Conservation (phyloP, 1,284 basidiomycete genomes). For the Ceratobasidium sp. region DNA sequence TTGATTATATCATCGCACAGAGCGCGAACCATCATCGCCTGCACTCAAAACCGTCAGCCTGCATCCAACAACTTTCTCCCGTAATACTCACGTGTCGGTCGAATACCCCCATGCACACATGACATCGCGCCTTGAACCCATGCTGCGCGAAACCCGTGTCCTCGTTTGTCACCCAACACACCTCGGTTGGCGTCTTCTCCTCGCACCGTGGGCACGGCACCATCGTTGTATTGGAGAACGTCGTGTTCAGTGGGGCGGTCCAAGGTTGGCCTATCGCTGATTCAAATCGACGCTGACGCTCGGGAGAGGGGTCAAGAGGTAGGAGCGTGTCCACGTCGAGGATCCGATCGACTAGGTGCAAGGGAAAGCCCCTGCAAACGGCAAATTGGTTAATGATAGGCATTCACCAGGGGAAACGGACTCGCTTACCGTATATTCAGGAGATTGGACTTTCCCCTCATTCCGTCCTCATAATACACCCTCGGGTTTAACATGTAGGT, state of each 20-base stretch:
- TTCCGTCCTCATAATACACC: constrained; percentile 50
- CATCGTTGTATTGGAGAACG: constrained; percentile 10
- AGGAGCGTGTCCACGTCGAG: constrained; percentile 47
- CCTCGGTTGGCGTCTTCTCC: constrained; percentile 22
- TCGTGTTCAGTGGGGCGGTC: constrained; percentile 22
- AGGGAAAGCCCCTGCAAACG: constrained; percentile 46
- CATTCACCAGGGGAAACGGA: background rate
- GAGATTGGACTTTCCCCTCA: constrained; percentile 33
- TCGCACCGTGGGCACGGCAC: constrained; percentile 46
- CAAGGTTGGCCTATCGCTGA: constrained; percentile 43
- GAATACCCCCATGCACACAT: constrained; percentile 37
- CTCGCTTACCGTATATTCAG: constrained; percentile 39
- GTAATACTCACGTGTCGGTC: constrained; percentile 17
- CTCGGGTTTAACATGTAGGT: constrained; percentile 61
- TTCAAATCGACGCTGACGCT: constrained; percentile 45
- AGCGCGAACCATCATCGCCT: constrained; percentile 39
- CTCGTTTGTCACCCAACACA: constrained; percentile 44
- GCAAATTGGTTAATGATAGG: background rate
- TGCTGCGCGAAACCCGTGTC: constrained; percentile 45
- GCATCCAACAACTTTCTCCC: background rate
- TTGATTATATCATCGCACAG: constrained; percentile 39
- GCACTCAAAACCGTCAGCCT: background rate
- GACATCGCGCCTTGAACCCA: constrained; percentile 42
- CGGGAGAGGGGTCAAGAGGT: constrained; percentile 45
- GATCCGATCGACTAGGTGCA: constrained; percentile 43